Base-by-base conservation (phyloP, 2,329 filamentous ascomycete genomes). In the Colletotrichum caudatum region DNA sequence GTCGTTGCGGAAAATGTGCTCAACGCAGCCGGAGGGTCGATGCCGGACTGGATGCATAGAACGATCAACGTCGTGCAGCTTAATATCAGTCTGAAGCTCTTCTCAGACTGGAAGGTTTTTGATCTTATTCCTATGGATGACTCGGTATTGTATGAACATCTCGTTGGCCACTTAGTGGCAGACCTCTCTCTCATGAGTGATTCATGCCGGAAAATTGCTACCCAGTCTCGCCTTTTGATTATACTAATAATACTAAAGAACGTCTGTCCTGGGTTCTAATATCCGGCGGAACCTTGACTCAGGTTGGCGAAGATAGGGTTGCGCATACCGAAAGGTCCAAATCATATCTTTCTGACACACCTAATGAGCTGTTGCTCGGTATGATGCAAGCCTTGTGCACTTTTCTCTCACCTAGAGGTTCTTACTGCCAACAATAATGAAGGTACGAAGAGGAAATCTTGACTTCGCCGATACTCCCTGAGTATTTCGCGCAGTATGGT, bases 401-500 rank as follows among this genome's bases (percentile, higher is more conserved):
- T 23, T 6, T 6, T 8, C 9, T 0, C 7, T 18, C 29, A 37
- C 8, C 18, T 33, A 12, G 18, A 20, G 9, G 2, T 6, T n/a
- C 1, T 9, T 2, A 5, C 9, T 16, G 29, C 29, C 35, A 29
- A 33, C 14, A 57, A 6, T 3, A 9, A 23, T 3, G 11, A 23
- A 80, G 77, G 5, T 79, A 77, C 58, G 78, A 79, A 41, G 73
- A 73, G 37, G 73, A 76, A 5, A 58, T 79, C n/a, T 46, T 66
- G 5, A 46, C 76, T 14, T 70, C 76, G 29, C 35, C 74, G 12
- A 71, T 74, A 61, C 74, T 80, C 56, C 78, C 79, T 0, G 68
- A 74, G 2, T 83, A 80, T 69, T 82, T 82, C 53, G 74, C 76
- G 9, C 61, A 75, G 26, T 79, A 78, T 62, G 80, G 79, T 44